Percentiles rank a stretch among this genome's conserved stretches.
Conservation (phyloP, 1,139 yeast genomes). For the Blastobotrys raffinosifermentans region DNA sequence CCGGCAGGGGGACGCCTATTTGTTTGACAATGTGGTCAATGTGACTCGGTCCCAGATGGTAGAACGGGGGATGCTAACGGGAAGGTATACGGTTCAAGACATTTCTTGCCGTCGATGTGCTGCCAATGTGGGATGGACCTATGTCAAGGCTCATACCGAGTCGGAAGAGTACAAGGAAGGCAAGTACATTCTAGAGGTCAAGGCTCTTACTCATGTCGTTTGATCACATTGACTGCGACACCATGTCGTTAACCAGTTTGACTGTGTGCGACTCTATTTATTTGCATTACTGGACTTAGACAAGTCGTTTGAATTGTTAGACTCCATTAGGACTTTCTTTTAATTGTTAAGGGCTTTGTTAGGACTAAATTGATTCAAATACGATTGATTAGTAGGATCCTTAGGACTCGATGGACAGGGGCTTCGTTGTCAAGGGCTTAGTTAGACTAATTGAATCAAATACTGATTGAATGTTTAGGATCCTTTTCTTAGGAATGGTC, state of each 20-base stretch:
- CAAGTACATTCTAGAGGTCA: slow-evolving; percentile 63
- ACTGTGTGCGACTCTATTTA: neutral
- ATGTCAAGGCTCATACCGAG: slow-evolving; percentile 51
- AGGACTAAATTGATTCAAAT: too few species aligned
- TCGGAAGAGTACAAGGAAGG: slow-evolving; percentile 71
- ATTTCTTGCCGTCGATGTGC: slow-evolving; percentile 64
- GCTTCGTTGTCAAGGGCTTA: too few species aligned
- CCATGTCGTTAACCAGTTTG: slow-evolving; percentile 8
- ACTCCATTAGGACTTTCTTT: too few species aligned
- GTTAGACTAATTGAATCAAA: too few species aligned
- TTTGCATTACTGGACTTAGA: too few species aligned
- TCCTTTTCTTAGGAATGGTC: too few species aligned
- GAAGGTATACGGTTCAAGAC: slow-evolving; percentile 58
- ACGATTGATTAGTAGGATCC: too few species aligned
- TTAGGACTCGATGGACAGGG: too few species aligned
- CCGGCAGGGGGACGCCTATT: slow-evolving; percentile 36
- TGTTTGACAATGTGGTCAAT: slow-evolving; percentile 39
- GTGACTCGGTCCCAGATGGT: slow-evolving; percentile 30
- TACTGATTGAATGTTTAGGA: too few species aligned
- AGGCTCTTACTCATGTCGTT: slow-evolving; percentile 15
- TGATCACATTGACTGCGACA: too few species aligned
- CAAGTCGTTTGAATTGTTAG: too few species aligned
- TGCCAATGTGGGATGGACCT: slow-evolving; percentile 68
- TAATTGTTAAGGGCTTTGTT: too few species aligned
- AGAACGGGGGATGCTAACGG: slow-evolving; percentile 58